Base-by-base conservation (phyloP, 139 green algal genomes). In the Edaphochlamys debaryana region DNA sequence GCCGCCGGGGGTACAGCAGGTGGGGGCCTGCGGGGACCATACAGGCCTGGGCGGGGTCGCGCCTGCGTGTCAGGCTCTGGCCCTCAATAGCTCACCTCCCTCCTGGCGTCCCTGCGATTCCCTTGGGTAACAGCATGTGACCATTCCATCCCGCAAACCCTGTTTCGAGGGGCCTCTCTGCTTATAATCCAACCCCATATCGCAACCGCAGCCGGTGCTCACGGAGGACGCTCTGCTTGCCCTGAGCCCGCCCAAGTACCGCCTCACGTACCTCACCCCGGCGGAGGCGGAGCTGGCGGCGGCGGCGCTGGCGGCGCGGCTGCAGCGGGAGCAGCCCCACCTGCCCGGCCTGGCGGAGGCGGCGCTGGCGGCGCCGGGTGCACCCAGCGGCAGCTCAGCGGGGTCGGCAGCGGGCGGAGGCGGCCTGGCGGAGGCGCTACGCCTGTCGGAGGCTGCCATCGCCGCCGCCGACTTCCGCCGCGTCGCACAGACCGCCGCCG, bases 191-290 rank as follows among this genome's bases (percentile, higher is more conserved):
- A n/a, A n/a, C n/a, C n/a, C n/a, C n/a, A n/a, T n/a, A n/a, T n/a
- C n/a, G n/a, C n/a, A n/a, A n/a, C 20, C 86, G 68, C 92, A 93
- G 91, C 93, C 92, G 4, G 66, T 79, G 4, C 78, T 93, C 8
- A 77, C 75, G 7, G 86, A 89, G 58, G 52, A 81, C 11, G 60
- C 60, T 0, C 60, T 89, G 42, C 50, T 92, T 40, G 73, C 88
- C 41, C 82, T 96, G 64, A 69, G 77, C 0, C 69, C 73, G 29
- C 87, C 90, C 32, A 96, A 93, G 79, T 96, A 90, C 75, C 64
- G 67, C 6, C 81, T 93, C 19, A 90, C 72, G 7, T 58, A 80
- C 38, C 85, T 94, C 42, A 27, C 56, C 19, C 29, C 41, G 3
- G 27, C 27, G 40, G 64, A 40, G 25, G 19, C 48, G 37, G 52